Evolutionary conservation across 495 filamentous ascomycete species (phyloP).

Genomic region (Barbatosphaeria neglecta): DNA sequence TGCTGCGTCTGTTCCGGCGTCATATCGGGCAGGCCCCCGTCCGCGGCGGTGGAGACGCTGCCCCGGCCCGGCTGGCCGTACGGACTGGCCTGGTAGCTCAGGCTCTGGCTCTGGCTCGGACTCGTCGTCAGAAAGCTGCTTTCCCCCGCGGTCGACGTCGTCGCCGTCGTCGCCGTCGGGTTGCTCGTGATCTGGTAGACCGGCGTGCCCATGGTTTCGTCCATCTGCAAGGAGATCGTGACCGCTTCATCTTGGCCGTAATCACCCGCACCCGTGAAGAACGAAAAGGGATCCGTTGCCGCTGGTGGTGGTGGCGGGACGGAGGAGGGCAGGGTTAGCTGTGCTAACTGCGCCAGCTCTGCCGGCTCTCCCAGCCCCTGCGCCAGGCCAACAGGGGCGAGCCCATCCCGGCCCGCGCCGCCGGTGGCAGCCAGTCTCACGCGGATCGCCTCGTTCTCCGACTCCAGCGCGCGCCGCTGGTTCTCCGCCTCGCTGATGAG

Average conservation of each 20-base stretch:
- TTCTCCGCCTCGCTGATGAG: constrained; percentile 25
- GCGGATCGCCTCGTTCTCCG: constrained; percentile 30
- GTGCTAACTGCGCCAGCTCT: too few relatives aligned
- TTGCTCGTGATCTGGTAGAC: constrained; percentile 16
- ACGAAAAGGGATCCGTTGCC: not conserved
- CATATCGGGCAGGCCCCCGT: constrained; percentile 4
- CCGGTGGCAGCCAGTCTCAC: constrained; percentile 2
- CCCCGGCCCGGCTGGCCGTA: not conserved
- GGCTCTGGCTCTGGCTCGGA: too few relatives aligned
- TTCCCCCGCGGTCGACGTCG: too few relatives aligned
- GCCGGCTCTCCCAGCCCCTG: too few relatives aligned
- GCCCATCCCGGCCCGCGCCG: not conserved
- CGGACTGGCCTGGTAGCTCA: not conserved
- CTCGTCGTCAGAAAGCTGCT: constrained; percentile 2
- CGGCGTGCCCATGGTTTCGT: constrained; percentile 15
- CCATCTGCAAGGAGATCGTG: constrained; percentile 19
- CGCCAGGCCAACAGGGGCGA: not conserved
- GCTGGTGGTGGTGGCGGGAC: not conserved
- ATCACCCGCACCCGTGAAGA: too few relatives aligned
- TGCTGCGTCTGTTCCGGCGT: constrained; percentile 24
- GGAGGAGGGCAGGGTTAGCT: too few relatives aligned
- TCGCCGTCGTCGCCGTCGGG: constrained; percentile 2
- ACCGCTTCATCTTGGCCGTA: too few relatives aligned
- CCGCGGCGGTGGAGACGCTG: not conserved
- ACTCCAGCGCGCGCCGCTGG: constrained; percentile 14